Evolutionary conservation across 192 early-diverging fungal species (phyloP), one percentile per base, ranked within the genome.

Genomic region (Anaeromyces robustus): DNA sequence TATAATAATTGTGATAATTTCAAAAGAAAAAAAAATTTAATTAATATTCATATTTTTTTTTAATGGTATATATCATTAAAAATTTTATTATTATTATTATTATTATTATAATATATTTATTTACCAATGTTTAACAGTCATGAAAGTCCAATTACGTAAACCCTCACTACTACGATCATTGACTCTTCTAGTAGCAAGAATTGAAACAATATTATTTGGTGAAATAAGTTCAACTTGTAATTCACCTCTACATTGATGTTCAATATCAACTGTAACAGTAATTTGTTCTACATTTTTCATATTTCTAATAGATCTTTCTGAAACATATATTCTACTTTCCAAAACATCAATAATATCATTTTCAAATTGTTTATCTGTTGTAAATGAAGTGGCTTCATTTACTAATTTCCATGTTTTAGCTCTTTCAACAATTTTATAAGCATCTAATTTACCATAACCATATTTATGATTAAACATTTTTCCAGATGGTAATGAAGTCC

Each of bases 91-190:
- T n/a, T n/a, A n/a, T n/a, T n/a, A n/a, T n/a, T n/a, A n/a, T n/a
- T n/a, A n/a, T n/a, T n/a, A n/a, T n/a, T 34, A 7, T 34, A 34
- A 34, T 34, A 34, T 34, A 7, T 12, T 34, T 12, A 34, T 86
- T 81, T 87, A 95, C 95, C 97, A 99, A 81, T 99, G 97, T 85
- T 93, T 94, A 37, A 99, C 96, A 34, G 88, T 94, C 95, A 96
- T 97, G 80, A 98, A 95, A 29, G 94, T 96, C 97, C 97, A 99
- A 80, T 92, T 88, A 12, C 78, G 28, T 80, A 97, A 93, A 19
- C 97, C 97, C 13, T 84, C 84, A 11, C 41, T 86, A 81, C 88
- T 89, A 19, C 41, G 80, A 84, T 99, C 97, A 80, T 81, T 86
- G 34, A 84, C 86, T 19, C 97, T 82, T 29, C 86, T 83, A 0